Evolutionary conservation across 768 basidiomycete species (phyloP).

Genomic region (Dacryopinax primogenitus): DNA sequence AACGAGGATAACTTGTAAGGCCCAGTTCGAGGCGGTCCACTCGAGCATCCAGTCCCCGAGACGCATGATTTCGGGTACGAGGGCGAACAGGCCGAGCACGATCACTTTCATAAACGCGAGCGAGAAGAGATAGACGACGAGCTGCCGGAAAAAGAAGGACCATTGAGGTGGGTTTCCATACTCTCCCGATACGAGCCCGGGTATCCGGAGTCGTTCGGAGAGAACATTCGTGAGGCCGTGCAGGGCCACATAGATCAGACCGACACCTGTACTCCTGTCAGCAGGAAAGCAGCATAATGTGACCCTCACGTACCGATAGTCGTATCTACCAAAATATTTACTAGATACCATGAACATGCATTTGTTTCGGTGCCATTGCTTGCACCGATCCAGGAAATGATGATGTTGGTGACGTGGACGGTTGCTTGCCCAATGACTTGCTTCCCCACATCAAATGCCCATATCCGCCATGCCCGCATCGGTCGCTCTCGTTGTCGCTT

Average conservation of each 20-base stretch:
- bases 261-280: conserved; percentile 49
- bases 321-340: conserved; percentile 85
- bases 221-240: conserved; percentile 51
- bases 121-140: conserved; percentile 67
- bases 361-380: conserved; percentile 47
- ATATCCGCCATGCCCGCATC: conserved; percentile 85
- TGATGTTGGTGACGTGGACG: conserved; percentile 63
- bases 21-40: conserved; percentile 58
- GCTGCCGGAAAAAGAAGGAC: conserved; percentile 60
- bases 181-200: conserved; percentile 73
- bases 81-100: conserved; percentile 60
- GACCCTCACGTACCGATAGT: conserved; percentile 53
- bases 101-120: conserved; percentile 82
- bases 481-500: conserved; percentile 79
- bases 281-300: background rate
- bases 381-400: conserved; percentile 51
- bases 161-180: conserved; percentile 77
- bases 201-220: conserved; percentile 47
- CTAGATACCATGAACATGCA: conserved; percentile 84
- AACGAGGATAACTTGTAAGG: conserved; percentile 64
- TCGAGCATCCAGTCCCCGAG: conserved; percentile 79
- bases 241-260: conserved; percentile 61
- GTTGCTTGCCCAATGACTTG: conserved; percentile 79
- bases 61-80: conserved; percentile 55
- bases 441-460: conserved; percentile 89